Evolutionary conservation across 169 alveolate genomes (phyloP).

Genomic region (Condylostoma magnum): DNA sequence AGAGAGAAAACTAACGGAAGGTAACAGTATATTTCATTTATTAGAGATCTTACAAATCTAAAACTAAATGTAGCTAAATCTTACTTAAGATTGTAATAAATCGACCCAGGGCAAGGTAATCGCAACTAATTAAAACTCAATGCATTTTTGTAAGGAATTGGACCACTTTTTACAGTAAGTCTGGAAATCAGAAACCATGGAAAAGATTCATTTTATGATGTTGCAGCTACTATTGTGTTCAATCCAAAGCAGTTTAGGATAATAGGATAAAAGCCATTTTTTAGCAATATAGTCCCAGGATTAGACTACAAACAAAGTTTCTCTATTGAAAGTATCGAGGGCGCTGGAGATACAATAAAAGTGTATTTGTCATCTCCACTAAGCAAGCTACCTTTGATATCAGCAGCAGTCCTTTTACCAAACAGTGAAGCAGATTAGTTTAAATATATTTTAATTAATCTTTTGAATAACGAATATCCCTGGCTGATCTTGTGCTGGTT

Average conservation of each 20-base stretch:
- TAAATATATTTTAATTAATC: too few relatives aligned
- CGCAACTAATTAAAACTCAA: not conserved
- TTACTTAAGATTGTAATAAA: conserved; percentile 45
- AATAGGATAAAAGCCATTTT: not conserved
- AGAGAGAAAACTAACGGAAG: conserved; percentile 68
- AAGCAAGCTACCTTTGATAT: conserved; percentile 2
- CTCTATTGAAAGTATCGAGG: not conserved
- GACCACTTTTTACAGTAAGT: conserved; percentile 10
- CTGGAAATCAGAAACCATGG: conserved; percentile 8
- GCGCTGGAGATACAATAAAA: conserved; percentile 9
- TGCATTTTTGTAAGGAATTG: conserved; percentile 28
- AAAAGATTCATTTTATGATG: not conserved
- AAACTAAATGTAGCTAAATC: conserved; percentile 65
- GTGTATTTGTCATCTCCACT: not conserved
- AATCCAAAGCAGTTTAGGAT: not conserved
- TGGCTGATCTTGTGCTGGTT: too few relatives aligned
- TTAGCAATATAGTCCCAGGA: conserved; percentile 15
- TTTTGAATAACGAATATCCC: too few relatives aligned
- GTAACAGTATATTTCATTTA: conserved; percentile 64
- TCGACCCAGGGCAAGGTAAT: not conserved
- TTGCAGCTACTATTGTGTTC: not conserved
- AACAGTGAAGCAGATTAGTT: too few relatives aligned
- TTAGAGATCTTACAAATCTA: conserved; percentile 64
- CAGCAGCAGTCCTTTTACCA: too few relatives aligned
- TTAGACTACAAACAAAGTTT: not conserved